phyloP scores from a whole-genome alignment of 2,329 filamentous ascomycete species.

The Aotearoamyces nothofagi region DNA sequence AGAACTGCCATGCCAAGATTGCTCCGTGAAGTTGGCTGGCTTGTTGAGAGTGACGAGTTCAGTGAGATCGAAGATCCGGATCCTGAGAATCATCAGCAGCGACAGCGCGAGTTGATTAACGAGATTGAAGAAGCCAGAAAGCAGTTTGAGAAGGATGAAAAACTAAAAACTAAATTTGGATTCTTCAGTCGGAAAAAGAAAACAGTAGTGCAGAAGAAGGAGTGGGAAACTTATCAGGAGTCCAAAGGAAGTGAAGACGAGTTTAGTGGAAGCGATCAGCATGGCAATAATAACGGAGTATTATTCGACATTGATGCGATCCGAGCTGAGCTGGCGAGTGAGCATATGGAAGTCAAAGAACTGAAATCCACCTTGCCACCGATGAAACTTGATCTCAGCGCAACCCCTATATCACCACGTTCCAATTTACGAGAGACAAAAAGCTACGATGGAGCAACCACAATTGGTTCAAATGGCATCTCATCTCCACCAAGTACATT shows the following conservation, averaged over 20 bases:
- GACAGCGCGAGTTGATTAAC: slow-evolving; percentile 85
- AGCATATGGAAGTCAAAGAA: slow-evolving; percentile 51
- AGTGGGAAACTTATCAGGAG: slow-evolving; percentile 91
- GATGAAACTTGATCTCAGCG: slow-evolving; percentile 57
- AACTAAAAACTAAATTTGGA: slow-evolving; percentile 43
- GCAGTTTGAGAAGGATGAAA: slow-evolving; percentile 59
- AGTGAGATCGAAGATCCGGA: slow-evolving; percentile 94
- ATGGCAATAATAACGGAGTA: slow-evolving; percentile 30
- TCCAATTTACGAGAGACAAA: slow-evolving; percentile 26
- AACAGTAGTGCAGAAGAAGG: slow-evolving; percentile 54
- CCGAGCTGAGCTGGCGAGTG: slow-evolving; percentile 56
- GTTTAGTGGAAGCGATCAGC: slow-evolving; percentile 12
- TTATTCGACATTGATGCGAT: slow-evolving; percentile 96
- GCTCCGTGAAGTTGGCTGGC: slow-evolving; percentile 77
- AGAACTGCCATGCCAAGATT: slow-evolving; percentile 81
- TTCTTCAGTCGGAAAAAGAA: slow-evolving; percentile 78
- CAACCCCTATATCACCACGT: slow-evolving; percentile 8
- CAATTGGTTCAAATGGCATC: slow-evolving; percentile 11
- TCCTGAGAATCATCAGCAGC: slow-evolving; percentile 75
- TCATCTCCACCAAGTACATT: slow-evolving; percentile 2
- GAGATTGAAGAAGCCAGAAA: slow-evolving; percentile 92
- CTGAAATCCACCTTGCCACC: slow-evolving; percentile 79
- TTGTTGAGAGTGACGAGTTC: slow-evolving; percentile 86
- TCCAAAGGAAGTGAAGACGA: slow-evolving; percentile 30
- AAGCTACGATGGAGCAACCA: slow-evolving; percentile 26